A percentile compares a stretch with the other conserved stretches of the same genome.
phyloP scores from a whole-genome alignment of 805 yeast species.

The Myxozyma mucilagina region DNA sequence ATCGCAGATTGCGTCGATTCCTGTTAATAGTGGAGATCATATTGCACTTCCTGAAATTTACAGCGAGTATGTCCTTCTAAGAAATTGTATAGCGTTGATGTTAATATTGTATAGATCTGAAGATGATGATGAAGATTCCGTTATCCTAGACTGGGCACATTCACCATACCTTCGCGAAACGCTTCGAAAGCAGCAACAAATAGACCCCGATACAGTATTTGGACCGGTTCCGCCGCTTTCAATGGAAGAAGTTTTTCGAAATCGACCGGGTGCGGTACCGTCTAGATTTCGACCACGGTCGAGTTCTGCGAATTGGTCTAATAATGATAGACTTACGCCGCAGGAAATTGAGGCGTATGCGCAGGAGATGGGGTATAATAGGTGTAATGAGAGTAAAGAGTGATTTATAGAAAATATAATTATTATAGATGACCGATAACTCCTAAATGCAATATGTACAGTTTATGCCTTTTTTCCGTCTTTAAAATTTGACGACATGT shows the following conservation, averaged over 20 bases:
- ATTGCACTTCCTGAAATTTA: conserved; percentile 37
- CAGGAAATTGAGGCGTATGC: conserved; percentile 53
- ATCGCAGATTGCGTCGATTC: conserved; percentile 23
- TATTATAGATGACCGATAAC: not conserved
- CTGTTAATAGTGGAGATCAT: conserved; percentile 31
- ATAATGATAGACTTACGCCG: conserved; percentile 48
- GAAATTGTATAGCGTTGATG: not conserved
- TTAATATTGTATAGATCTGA: conserved; percentile 46
- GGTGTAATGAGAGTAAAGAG: not conserved
- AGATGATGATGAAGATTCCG: conserved; percentile 51
- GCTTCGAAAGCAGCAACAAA: conserved; percentile 48
- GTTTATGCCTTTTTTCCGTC: not conserved
- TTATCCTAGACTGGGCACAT: conserved; percentile 61
- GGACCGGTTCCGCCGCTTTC: conserved; percentile 72
- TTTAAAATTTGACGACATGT: conserved; percentile 29
- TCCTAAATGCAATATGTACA: not conserved
- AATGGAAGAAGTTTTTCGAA: conserved; percentile 66
- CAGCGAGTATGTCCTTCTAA: conserved; percentile 33
- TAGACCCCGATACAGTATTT: conserved; percentile 69
- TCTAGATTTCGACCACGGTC: conserved; percentile 55
- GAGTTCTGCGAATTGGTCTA: conserved; percentile 55
- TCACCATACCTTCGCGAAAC: conserved; percentile 55
- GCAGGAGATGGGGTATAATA: conserved; percentile 46
- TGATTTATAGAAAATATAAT: not conserved
- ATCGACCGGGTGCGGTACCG: conserved; percentile 39